A percentile compares a stretch with the other conserved stretches of the same genome.
These are phyloP conservation scores for Eucalyptus curtisii DNA, from an alignment of 345 rosid species.

Conservation along the genomic window DNA sequence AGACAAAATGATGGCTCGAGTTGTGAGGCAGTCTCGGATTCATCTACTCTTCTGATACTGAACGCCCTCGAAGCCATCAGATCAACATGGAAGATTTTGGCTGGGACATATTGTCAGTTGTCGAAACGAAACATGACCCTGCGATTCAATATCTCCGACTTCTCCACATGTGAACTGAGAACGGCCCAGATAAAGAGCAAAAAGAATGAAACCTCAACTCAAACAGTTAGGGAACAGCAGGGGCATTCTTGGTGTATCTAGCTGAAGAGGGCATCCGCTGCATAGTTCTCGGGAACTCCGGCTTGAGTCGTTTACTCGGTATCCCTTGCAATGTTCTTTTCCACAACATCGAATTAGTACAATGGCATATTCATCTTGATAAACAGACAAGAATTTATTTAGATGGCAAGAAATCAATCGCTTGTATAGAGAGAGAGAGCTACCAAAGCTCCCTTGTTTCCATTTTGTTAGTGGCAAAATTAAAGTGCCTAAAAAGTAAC, in stretches of 20 bases:
- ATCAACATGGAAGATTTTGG: neutral
- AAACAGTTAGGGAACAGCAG: constrained; percentile 33
- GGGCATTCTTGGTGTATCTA: constrained; percentile 57
- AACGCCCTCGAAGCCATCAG: neutral
- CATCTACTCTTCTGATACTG: neutral
- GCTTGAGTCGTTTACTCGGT: constrained; percentile 60
- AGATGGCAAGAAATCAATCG: neutral
- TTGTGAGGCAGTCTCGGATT: neutral
- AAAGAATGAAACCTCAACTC: neutral
- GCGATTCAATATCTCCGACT: neutral
- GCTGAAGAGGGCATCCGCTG: constrained; percentile 75
- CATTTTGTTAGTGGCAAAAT: neutral
- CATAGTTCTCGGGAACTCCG: constrained; percentile 49
- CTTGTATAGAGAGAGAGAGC: neutral
- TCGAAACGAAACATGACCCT: neutral
- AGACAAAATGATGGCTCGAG: neutral
- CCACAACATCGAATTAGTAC: neutral
- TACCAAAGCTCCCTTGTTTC: neutral
- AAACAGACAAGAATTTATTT: neutral
- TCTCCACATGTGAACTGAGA: neutral
- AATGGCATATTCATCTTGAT: neutral
- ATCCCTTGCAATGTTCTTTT: constrained; percentile 52
- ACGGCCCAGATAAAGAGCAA: neutral
- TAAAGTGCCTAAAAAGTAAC: neutral
- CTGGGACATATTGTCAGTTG: neutral